phyloP scores from a whole-genome alignment of 1,139 yeast genomes.

The Pichia sp. region DNA sequence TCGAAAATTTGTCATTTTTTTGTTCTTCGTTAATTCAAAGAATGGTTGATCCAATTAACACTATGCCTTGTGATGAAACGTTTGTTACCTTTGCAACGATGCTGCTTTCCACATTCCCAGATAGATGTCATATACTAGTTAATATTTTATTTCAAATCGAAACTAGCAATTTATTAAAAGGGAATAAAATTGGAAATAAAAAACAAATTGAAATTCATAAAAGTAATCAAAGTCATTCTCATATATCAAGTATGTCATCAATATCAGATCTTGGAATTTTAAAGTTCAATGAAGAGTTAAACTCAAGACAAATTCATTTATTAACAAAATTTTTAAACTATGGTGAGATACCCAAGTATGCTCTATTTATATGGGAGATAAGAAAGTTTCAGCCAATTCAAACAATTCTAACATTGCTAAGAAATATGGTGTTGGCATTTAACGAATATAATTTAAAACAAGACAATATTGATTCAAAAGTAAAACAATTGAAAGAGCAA shows the following conservation, averaged over 20 bases:
- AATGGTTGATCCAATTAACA: constrained; percentile 17
- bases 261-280: constrained; percentile 11
- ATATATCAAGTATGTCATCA: constrained; percentile 13
- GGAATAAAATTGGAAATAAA: neutral
- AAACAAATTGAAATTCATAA: neutral
- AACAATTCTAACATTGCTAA: constrained; percentile 16
- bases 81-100: constrained; percentile 18
- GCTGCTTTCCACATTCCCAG: constrained; percentile 18
- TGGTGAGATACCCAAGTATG: constrained; percentile 20
- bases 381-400: constrained; percentile 24
- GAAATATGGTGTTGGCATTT: constrained; percentile 14
- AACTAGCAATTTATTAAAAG: neutral
- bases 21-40: constrained; percentile 18
- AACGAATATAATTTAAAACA: constrained; percentile 5
- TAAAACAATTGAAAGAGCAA: neutral
- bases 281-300: constrained; percentile 7
- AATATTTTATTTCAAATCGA: constrained; percentile 11
- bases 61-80: constrained; percentile 13
- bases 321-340: constrained; percentile 17
- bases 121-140: constrained; percentile 18
- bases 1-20: constrained; percentile 17
- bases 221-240: neutral
- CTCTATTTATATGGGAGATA: constrained; percentile 21
- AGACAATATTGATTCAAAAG: neutral
- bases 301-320: constrained; percentile 18